A percentile compares a stretch with the other conserved stretches of the same genome.
These are phyloP conservation scores for Mycena rosella DNA, from an alignment of 768 basidiomycete species.

Conservation along the genomic window DNA sequence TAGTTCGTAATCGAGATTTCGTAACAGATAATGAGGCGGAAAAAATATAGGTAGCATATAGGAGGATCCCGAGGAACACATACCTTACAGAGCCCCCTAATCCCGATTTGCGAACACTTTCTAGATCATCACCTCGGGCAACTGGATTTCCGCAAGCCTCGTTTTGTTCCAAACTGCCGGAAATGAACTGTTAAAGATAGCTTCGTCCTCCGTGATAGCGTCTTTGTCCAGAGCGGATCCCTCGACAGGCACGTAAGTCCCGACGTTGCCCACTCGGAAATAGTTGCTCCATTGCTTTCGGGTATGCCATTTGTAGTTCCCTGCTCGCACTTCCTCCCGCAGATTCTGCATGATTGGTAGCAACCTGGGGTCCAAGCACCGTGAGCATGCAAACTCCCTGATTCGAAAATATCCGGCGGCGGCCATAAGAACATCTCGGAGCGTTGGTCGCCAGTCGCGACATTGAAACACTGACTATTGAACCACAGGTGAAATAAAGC, in stretches of 20 bases:
- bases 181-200: neutral
- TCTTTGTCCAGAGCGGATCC: neutral
- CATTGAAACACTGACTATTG: no score
- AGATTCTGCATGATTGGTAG: neutral
- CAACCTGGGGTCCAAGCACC: neutral
- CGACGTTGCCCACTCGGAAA: neutral
- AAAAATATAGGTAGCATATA: no score
- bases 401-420: neutral
- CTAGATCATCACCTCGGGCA: neutral
- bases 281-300: neutral
- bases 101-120: neutral
- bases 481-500: no score
- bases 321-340: neutral
- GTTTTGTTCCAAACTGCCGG: neutral
- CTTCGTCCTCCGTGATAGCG: neutral
- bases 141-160: neutral
- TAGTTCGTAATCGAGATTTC: no score
- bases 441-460: neutral
- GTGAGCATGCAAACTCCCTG: neutral
- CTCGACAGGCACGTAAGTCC: neutral
- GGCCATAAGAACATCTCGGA: constrained; percentile 1
- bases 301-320: neutral
- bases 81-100: constrained; percentile 18
- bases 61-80: no score
- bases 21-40: no score